Base-by-base conservation (phyloP, 2,329 filamentous ascomycete species). In the Penicillium corylophilum region DNA sequence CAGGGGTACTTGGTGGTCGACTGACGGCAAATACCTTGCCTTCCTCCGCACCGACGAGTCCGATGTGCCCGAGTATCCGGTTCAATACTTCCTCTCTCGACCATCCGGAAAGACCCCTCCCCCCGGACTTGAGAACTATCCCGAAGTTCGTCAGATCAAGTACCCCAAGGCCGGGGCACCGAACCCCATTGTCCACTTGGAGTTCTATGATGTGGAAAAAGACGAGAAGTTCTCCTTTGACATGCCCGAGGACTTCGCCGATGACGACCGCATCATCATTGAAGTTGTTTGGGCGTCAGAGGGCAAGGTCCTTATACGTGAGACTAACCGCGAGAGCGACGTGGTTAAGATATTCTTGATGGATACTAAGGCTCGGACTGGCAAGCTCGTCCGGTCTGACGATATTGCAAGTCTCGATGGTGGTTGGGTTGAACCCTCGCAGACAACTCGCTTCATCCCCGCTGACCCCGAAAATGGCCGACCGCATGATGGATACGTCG, bases 41-140 rank as follows among this genome's bases (percentile, higher is more conserved):
- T 99, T 96, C 70, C 77, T 99, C 54, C 86, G 91, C 26, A 99
- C 94, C 5, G 94, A 99, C 68, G 95, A 99, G 74, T 91, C 91
- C 0, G 81, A 83, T 22, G 94, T 99, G 1, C 92, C 93, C 0
- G 90, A 92, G 59, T 99, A 90, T 63, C 91, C 93, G 1, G 83
- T 99, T 8, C 88, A 97, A 64, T 99, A 95, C 77, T 99, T 94
- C 72, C 77, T 96, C 54, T 90, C 89, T 22, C 81, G 90, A 39
- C 93, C 94, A 2, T 95, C 89, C 59, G 90, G 90, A 23, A 80
- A 83, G 43, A 59, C 79, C 43, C 86, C 90, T 4, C 71, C 77
- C 8, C 74, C 81, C 1, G 91, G 90, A 18, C 83, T 95, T 60
- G 91, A 96, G 69, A 85, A 84, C 46, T 99, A 99, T 67, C 94